Evolutionary conservation across 495 filamentous ascomycete genomes (phyloP), one percentile per base, ranked within the genome.

Genomic region (Penicillium cosmopolitanum): DNA sequence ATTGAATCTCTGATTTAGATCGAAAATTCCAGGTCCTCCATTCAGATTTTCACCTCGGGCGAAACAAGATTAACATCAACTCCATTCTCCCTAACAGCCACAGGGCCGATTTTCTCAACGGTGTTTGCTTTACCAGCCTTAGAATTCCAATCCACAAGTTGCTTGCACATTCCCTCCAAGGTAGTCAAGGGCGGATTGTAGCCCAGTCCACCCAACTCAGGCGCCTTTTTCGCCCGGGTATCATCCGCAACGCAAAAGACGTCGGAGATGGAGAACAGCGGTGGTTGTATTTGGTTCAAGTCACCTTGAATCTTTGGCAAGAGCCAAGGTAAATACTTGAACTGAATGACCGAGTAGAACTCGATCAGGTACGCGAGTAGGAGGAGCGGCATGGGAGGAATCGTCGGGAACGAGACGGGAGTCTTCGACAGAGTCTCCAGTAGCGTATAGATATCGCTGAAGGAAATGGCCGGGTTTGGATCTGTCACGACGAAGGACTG

Each of bases 101-200:
- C 50, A 38, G 58, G 40, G 18, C 60, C 54, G n/a, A 56, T 10
- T 10, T 50, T 34, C 12, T 56, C 55, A 21, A 53, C 64, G 43
- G 43, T 23, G n/a, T 53, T 53, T 9, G 44, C 52, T 31, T 69
- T 63, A 21, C 60, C 61, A 18, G 65, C 68, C 51, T 59, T 53
- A 2, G 54, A 56, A 66, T 84, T 83, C 80, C 82, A 85, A 51
- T 83, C 78, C 4, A 82, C 61, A 13, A 87, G 53, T 58, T 86
- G 73, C 61, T 78, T 75, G 50, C 72, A 72, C 79, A 86, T 80
- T 4, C 82, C 84, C 6, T 85, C 77, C 9, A 85, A 58, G 8
- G 82, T 85, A 0, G 75, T 82, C 19, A 85, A 35, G 0, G 82
- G 74, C 2, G 80, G 72, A 0, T 62, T 53, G 63, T 84, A 85